Conservation (phyloP, 108 stramenopile species). For the Fragilaria radians region DNA sequence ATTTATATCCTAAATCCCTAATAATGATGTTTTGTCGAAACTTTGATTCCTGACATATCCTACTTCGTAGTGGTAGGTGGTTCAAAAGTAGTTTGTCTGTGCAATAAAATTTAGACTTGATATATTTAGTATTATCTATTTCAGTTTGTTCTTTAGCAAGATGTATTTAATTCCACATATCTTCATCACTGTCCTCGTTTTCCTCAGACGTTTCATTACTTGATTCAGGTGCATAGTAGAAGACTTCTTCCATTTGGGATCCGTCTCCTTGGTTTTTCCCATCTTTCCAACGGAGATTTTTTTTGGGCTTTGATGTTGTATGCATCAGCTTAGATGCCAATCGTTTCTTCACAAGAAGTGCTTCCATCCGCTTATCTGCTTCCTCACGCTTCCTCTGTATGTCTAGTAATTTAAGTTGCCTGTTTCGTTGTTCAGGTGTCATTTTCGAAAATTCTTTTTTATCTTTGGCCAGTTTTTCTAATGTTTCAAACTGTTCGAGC, state of each 20-base stretch:
- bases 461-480: background rate
- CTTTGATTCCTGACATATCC: too few species aligned
- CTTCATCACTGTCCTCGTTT: background rate
- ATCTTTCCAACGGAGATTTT: constrained; percentile 43
- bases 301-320: constrained; percentile 8
- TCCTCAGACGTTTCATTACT: background rate
- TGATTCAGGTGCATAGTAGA: constrained; percentile 12
- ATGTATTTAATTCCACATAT: background rate
- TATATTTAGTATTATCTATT: too few species aligned
- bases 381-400: constrained; percentile 18
- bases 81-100: too few species aligned
- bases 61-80: too few species aligned
- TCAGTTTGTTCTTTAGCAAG: too few species aligned
- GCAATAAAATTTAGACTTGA: too few species aligned
- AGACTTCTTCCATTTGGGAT: constrained; percentile 32
- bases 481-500: constrained; percentile 10
- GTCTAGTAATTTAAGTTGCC: constrained; percentile 9
- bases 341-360: constrained; percentile 15
- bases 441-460: constrained; percentile 4
- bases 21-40: too few species aligned
- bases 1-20: too few species aligned
- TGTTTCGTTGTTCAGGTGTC: background rate
- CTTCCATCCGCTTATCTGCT: constrained; percentile 10
- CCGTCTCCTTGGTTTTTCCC: constrained; percentile 13
- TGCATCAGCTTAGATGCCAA: background rate